These are phyloP conservation scores for Mycena crocata DNA, from an alignment of 768 basidiomycete genomes.

Conservation along the genomic window DNA sequence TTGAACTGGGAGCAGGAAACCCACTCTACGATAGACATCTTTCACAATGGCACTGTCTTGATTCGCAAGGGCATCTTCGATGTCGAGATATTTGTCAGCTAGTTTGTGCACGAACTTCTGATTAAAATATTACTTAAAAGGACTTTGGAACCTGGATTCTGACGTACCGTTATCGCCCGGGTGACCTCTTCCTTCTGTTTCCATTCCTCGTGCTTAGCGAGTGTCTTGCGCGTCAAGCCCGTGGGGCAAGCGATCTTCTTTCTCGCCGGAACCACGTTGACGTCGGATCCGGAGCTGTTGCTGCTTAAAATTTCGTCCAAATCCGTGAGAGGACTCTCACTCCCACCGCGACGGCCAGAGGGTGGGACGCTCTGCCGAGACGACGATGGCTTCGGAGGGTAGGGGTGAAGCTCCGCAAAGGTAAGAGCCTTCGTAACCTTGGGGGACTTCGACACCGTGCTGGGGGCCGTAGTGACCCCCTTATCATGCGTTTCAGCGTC, in stretches of 20 bases:
- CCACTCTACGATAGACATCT: not conserved
- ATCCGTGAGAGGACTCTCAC: slow-evolving; percentile 1
- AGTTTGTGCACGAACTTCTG: not conserved
- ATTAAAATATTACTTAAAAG: not conserved
- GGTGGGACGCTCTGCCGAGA: not conserved
- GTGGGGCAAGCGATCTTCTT: not conserved
- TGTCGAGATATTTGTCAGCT: not conserved
- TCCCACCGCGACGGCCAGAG: not conserved
- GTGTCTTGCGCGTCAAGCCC: not conserved
- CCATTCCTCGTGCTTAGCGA: not conserved
- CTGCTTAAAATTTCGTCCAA: not conserved
- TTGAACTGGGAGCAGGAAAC: not conserved
- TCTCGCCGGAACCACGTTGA: not conserved
- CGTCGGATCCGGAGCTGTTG: not conserved
- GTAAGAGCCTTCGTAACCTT: not conserved
- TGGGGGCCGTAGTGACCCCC: not conserved
- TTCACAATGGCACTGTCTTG: not conserved
- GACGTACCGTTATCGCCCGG: not conserved
- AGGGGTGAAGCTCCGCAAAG: not conserved
- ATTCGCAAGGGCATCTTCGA: not conserved
- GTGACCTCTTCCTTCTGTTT: not conserved
- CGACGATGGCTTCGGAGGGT: not conserved
- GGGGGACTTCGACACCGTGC: not conserved
- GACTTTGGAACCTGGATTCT: not conserved
- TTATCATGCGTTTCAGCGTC: not conserved